phyloP scores from a whole-genome alignment of 345 rosid genomes.

The Diplotaxis tenuifolia region DNA sequence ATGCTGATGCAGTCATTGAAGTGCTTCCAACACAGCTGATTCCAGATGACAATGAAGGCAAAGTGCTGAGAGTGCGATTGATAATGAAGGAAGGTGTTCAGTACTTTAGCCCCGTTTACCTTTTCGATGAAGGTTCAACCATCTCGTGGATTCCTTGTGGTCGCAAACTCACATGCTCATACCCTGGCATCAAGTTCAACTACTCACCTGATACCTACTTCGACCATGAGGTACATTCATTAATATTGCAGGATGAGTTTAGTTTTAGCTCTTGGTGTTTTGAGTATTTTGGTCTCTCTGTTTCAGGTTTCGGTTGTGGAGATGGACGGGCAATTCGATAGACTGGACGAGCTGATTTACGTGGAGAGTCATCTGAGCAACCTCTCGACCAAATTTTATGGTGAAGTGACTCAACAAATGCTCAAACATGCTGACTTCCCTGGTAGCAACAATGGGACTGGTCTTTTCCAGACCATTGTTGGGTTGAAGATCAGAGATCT shows the following conservation, averaged over 20 bases:
- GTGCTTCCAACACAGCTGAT: constrained; percentile 86
- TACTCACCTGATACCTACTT: constrained; percentile 83
- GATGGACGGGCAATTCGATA: constrained; percentile 96
- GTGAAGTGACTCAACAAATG: constrained; percentile 96
- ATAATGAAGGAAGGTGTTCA: constrained; percentile 96
- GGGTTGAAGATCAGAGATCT: constrained; percentile 94
- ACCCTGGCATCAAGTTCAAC: constrained; percentile 92
- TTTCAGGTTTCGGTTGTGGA: constrained; percentile 82
- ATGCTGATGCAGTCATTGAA: constrained; percentile 91
- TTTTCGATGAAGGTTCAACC: constrained; percentile 94
- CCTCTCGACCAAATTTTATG: constrained; percentile 90
- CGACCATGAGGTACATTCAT: constrained; percentile 57
- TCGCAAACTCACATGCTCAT: constrained; percentile 91
- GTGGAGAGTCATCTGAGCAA: constrained; percentile 94
- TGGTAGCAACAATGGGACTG: constrained; percentile 94
- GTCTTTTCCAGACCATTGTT: constrained; percentile 86
- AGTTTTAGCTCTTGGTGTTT: not conserved
- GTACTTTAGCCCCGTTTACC: constrained; percentile 79
- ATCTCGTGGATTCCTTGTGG: constrained; percentile 96
- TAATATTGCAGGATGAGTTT: not conserved
- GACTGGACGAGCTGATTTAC: constrained; percentile 92
- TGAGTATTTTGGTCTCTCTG: not conserved
- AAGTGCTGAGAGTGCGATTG: constrained; percentile 83
- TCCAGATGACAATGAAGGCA: constrained; percentile 90
- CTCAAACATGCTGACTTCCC: constrained; percentile 95